A percentile compares a stretch with the other conserved stretches of the same genome.
Conservation (phyloP, 2,329 filamentous ascomycete genomes). For the Lojkania enalia region DNA sequence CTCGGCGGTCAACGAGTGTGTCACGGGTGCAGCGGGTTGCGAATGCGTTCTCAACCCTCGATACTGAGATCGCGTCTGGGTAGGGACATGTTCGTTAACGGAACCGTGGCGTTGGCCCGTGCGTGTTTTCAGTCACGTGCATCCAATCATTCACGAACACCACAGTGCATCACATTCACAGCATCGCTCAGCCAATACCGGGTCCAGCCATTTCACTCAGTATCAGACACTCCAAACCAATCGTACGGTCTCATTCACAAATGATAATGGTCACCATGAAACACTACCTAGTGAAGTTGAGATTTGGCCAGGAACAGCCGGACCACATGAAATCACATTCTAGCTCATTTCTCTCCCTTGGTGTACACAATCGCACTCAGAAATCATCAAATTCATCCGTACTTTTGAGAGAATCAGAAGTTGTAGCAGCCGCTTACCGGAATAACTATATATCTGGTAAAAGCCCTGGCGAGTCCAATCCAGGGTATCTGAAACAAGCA, state of each 20-base stretch:
- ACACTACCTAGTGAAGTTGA: no score
- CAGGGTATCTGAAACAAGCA: slow-evolving; percentile 36
- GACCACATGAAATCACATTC: no score
- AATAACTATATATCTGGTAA: slow-evolving; percentile 10
- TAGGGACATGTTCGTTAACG: background rate
- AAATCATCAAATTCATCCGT: no score
- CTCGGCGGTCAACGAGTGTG: slow-evolving; percentile 21
- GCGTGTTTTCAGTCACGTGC: slow-evolving; percentile 16
- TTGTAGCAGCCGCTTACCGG: background rate
- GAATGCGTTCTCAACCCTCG: slow-evolving; percentile 25
- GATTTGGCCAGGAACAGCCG: no score
- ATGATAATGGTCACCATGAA: no score
- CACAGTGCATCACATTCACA: background rate
- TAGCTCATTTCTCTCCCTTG: no score
- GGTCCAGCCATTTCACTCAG: no score
- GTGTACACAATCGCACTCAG: no score
- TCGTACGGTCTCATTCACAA: no score
- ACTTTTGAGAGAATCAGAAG: no score
- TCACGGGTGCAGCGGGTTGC: slow-evolving; percentile 40
- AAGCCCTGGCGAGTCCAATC: slow-evolving; percentile 24
- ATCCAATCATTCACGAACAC: background rate
- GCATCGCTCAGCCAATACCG: no score
- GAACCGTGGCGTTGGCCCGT: slow-evolving; percentile 11
- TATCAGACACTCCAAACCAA: no score
- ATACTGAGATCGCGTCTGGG: slow-evolving; percentile 26